phyloP scores from a whole-genome alignment of 371 early-diverging fungal genomes.

The Rhizopus delemar region DNA sequence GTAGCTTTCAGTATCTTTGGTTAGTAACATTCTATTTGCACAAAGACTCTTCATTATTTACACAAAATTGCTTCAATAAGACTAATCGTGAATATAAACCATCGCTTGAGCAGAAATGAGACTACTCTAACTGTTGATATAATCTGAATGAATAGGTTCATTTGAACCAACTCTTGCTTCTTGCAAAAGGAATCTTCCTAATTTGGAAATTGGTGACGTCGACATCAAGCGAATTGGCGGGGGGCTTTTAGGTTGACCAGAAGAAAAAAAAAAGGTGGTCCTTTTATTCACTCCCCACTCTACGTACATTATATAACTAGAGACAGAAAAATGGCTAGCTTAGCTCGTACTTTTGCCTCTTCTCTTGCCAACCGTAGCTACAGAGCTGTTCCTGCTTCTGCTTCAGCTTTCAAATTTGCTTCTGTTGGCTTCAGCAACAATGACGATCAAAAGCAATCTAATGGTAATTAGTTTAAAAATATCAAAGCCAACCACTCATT shows the following conservation, averaged over 20 bases:
- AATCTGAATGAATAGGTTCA: too few species aligned
- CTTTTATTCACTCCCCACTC: conserved; percentile 15
- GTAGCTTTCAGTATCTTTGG: too few species aligned
- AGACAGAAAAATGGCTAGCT: conserved; percentile 40
- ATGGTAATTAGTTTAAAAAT: conserved; percentile 14
- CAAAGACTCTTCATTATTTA: too few species aligned
- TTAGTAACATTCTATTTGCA: too few species aligned
- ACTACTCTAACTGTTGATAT: too few species aligned
- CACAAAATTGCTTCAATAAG: too few species aligned
- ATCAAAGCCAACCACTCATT: not conserved
- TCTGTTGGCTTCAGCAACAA: conserved; percentile 22
- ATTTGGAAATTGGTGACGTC: too few species aligned
- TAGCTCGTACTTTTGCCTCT: conserved; percentile 53
- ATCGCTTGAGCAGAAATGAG: too few species aligned
- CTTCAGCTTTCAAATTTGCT: conserved; percentile 45
- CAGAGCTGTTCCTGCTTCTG: conserved; percentile 47
- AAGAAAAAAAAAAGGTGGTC: not conserved
- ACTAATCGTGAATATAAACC: too few species aligned
- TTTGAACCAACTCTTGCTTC: too few species aligned
- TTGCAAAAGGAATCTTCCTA: too few species aligned
- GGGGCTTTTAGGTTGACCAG: not conserved
- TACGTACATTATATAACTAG: conserved; percentile 4
- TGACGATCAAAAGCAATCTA: conserved; percentile 26
- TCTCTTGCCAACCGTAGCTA: conserved; percentile 49
- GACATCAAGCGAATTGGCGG: not conserved